Conservation (phyloP, 139 green algal species). For the Chlorella ohadii region DNA sequence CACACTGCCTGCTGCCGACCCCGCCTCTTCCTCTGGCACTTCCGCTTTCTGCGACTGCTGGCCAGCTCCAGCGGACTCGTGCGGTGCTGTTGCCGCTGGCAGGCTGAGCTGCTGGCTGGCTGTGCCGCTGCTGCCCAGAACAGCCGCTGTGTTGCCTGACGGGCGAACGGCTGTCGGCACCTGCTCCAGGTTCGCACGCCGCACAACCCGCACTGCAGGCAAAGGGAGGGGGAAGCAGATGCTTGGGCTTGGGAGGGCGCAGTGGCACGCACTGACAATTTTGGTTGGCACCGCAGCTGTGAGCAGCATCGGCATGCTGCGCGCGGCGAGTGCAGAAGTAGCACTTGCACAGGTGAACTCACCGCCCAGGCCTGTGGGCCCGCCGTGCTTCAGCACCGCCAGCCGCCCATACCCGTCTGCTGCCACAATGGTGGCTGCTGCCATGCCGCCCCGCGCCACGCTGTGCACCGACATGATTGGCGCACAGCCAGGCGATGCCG, state of each 20-base stretch:
- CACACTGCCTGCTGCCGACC: not conserved
- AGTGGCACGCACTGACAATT: too few relatives aligned
- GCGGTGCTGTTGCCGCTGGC: not conserved
- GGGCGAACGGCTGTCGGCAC: not conserved
- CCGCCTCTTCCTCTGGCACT: not conserved
- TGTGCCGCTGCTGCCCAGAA: constrained; percentile 4
- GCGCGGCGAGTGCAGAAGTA: too few relatives aligned
- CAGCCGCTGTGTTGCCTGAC: not conserved
- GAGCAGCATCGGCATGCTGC: not conserved
- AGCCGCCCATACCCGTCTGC: not conserved
- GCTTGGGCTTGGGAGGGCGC: not conserved
- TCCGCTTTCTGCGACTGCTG: not conserved
- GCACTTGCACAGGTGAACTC: not conserved
- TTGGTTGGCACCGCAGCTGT: too few relatives aligned
- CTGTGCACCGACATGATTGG: not conserved
- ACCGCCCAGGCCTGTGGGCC: not conserved
- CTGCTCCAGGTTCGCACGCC: not conserved
- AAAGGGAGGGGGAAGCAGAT: too few relatives aligned
- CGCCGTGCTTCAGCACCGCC: constrained; percentile 19
- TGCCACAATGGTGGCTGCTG: not conserved
- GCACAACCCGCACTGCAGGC: constrained; percentile 10
- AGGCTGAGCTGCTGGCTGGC: not conserved
- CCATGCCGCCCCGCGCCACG: not conserved
- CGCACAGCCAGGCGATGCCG: not conserved
- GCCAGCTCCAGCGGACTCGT: not conserved